These are phyloP conservation scores for Omphalea diandra DNA, from an alignment of 441 rosid genomes.

Conservation along the genomic window DNA sequence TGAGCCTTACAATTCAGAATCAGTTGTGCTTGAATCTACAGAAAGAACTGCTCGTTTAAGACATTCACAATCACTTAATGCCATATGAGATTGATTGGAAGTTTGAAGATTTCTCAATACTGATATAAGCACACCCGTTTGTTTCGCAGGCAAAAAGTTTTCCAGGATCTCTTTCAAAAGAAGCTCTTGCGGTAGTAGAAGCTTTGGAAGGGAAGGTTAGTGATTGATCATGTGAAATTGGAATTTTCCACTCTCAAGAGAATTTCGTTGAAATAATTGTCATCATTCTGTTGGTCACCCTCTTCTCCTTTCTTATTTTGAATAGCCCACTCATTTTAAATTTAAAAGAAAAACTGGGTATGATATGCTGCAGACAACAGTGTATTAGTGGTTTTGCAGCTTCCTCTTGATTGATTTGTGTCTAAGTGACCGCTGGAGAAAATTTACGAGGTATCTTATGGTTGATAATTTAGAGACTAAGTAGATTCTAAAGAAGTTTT, in stretches of 20 bases:
- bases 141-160: constrained; percentile 74
- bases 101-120: neutral
- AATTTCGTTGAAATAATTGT: constrained; percentile 13
- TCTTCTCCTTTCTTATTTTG: neutral
- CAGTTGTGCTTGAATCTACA: constrained; percentile 45
- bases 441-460: neutral
- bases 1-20: constrained; percentile 55
- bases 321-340: too few relatives aligned
- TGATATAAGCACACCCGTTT: constrained; percentile 14
- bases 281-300: neutral
- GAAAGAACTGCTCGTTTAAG: constrained; percentile 77
- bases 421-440: neutral
- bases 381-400: neutral
- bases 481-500: neutral
- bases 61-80: constrained; percentile 17
- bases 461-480: neutral
- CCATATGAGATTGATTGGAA: constrained; percentile 12
- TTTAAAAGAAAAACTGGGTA: neutral
- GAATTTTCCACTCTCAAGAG: constrained; percentile 2
- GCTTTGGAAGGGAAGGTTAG: constrained; percentile 94
- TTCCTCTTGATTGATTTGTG: neutral
- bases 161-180: constrained; percentile 63
- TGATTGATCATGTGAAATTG: constrained; percentile 16
- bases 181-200: constrained; percentile 67
- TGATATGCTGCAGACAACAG: neutral